Conservation (phyloP, 208 protist species). For the Naegleria lovaniensis region DNA sequence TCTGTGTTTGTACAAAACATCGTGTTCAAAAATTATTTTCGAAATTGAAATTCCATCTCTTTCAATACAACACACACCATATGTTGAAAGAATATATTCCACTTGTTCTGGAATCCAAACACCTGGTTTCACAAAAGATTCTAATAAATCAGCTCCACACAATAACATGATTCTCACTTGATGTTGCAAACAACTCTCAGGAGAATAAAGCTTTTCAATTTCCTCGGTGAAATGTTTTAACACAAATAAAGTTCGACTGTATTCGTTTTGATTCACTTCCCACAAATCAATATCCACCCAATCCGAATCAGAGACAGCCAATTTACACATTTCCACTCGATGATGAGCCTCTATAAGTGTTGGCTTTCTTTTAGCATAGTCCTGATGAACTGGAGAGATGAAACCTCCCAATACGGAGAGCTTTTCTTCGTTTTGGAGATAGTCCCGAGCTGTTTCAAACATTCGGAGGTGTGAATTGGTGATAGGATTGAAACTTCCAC, state of each 20-base stretch:
- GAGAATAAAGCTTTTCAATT: not conserved
- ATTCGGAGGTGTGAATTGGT: conserved; percentile 2
- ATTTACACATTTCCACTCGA: not conserved
- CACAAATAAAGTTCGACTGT: not conserved
- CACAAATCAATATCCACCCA: conserved; percentile 2
- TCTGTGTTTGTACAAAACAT: not conserved
- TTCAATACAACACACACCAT: not conserved
- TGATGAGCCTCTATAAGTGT: not conserved
- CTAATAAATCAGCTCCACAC: conserved; percentile 29
- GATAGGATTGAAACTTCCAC: conserved; percentile 15
- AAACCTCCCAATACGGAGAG: not conserved
- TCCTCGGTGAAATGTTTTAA: not conserved
- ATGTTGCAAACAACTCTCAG: not conserved
- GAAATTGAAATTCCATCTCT: not conserved
- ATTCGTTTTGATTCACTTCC: conserved; percentile 14
- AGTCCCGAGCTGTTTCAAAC: conserved; percentile 21
- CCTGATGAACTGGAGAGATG: conserved; percentile 15
- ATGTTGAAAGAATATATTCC: not conserved
- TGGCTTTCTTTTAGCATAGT: not conserved
- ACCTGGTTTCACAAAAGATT: not conserved
- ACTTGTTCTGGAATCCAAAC: not conserved
- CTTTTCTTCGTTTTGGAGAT: not conserved
- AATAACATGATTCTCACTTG: not conserved
- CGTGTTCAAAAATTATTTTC: not conserved
- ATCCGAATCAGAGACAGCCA: too few species aligned